Evolutionary conservation across 345 rosid species (phyloP).

Genomic region (Brassica juncea): DNA sequence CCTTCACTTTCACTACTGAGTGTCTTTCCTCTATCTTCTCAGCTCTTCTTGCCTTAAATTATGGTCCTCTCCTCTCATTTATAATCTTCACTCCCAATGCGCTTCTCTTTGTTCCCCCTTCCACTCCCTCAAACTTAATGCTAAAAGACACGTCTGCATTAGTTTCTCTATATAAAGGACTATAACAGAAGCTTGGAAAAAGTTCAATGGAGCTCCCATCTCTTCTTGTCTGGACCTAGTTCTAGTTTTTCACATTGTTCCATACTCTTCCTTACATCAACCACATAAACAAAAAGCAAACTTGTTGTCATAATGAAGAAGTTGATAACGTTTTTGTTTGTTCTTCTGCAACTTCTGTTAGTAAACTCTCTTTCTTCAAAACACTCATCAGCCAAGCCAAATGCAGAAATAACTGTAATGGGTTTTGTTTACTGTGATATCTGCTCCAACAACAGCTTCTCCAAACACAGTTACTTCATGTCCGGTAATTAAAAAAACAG

Average conservation of each 20-base stretch:
- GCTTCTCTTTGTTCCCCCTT: slow-evolving; percentile 20
- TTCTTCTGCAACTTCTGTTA: slow-evolving; percentile 47
- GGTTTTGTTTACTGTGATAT: slow-evolving; percentile 95
- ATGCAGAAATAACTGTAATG: slow-evolving; percentile 69
- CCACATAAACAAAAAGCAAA: background rate
- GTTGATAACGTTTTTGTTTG: slow-evolving; percentile 11
- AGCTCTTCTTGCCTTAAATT: slow-evolving; percentile 6
- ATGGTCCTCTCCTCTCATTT: slow-evolving; percentile 34
- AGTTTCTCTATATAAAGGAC: background rate
- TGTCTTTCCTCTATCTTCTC: slow-evolving; percentile 34
- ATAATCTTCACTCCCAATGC: slow-evolving; percentile 34
- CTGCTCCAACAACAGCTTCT: slow-evolving; percentile 95
- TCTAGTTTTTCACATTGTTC: background rate
- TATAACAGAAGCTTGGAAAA: background rate
- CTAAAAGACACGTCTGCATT: slow-evolving; percentile 1
- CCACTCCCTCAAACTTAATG: slow-evolving; percentile 16
- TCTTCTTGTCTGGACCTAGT: slow-evolving; percentile 1
- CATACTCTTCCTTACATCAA: background rate
- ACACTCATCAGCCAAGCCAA: slow-evolving; percentile 33
- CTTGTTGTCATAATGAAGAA: slow-evolving; percentile 10
- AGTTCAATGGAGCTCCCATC: background rate
- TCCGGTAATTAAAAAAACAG: slow-evolving; percentile 53
- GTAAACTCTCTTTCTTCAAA: slow-evolving; percentile 43
- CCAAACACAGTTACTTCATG: slow-evolving; percentile 94
- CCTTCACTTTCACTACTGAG: slow-evolving; percentile 19